phyloP scores from a whole-genome alignment of 179 eudicot species.

The Beta corolliflora region DNA sequence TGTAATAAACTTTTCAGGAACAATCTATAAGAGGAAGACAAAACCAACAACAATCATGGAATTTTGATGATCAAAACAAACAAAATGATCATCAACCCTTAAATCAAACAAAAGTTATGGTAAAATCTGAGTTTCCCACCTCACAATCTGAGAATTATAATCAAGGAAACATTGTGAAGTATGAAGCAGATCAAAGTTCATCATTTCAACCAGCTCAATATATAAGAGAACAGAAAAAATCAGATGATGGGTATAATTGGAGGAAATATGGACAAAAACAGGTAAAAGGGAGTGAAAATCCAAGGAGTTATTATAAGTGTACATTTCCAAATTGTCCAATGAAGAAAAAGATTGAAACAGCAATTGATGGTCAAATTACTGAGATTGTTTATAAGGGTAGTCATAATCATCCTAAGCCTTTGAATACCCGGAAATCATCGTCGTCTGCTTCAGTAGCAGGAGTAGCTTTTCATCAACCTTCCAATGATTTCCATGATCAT shows the following conservation, averaged over 20 bases:
- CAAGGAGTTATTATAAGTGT: constrained; percentile 84
- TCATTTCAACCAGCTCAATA: constrained; percentile 34
- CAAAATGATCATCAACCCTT: constrained; percentile 17
- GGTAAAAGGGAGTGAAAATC: constrained; percentile 87
- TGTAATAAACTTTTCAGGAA: background rate
- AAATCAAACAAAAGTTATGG: background rate
- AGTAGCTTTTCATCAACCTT: constrained; percentile 24
- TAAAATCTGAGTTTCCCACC: constrained; percentile 27
- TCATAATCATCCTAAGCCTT: constrained; percentile 80
- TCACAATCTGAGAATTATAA: constrained; percentile 23
- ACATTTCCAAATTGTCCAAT: constrained; percentile 64
- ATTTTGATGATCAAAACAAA: constrained; percentile 25
- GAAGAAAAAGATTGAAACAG: constrained; percentile 75
- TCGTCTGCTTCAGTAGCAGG: constrained; percentile 28
- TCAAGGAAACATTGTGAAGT: constrained; percentile 25
- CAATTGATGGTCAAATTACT: constrained; percentile 70
- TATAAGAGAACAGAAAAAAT: constrained; percentile 38
- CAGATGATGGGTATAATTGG: constrained; percentile 87
- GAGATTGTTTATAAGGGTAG: constrained; percentile 82
- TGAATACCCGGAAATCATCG: constrained; percentile 49
- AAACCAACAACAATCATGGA: constrained; percentile 35
- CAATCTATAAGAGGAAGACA: constrained; percentile 24
- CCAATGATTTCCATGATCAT: constrained; percentile 39
- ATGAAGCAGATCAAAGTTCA: constrained; percentile 23
- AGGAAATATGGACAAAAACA: constrained; percentile 83